These are phyloP conservation scores for Sclerotinia nivalis DNA, from an alignment of 2,329 filamentous ascomycete genomes.

Conservation along the genomic window DNA sequence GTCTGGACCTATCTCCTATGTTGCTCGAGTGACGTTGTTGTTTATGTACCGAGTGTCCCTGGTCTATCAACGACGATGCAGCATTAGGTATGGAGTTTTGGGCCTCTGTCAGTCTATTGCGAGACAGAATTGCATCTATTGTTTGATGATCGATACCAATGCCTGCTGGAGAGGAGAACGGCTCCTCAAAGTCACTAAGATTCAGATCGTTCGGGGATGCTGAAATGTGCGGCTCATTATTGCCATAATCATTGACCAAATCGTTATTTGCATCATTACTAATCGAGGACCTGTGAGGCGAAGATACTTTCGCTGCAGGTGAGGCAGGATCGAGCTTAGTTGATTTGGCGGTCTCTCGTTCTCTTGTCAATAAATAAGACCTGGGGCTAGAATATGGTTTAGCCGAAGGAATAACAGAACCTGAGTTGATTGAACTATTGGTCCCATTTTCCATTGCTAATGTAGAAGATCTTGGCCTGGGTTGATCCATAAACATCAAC, in stretches of 20 bases:
- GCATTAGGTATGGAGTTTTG: not conserved
- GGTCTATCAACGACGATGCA: not conserved
- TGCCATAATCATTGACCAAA: not conserved
- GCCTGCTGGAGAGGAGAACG: constrained; percentile 25
- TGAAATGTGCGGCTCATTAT: not conserved
- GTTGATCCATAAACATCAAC: constrained; percentile 39
- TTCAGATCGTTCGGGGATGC: not conserved
- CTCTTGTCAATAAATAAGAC: not conserved
- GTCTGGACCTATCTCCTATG: not conserved
- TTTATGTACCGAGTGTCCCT: too few relatives aligned
- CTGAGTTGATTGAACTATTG: not conserved
- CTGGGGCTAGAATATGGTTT: not conserved
- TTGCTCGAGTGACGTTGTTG: not conserved
- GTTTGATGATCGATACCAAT: constrained; percentile 31
- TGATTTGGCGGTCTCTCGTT: not conserved
- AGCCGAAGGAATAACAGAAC: not conserved
- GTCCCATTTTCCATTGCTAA: not conserved
- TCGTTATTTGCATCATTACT: not conserved
- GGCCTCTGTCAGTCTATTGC: constrained; percentile 11
- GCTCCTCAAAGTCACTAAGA: constrained; percentile 22
- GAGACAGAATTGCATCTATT: constrained; percentile 30
- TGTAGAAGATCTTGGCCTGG: constrained; percentile 26
- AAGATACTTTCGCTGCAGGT: not conserved
- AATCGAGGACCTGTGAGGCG: not conserved
- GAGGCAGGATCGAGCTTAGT: not conserved